Conservation (phyloP, 352 stramenopile species). For the Globisporangium emineosum region DNA sequence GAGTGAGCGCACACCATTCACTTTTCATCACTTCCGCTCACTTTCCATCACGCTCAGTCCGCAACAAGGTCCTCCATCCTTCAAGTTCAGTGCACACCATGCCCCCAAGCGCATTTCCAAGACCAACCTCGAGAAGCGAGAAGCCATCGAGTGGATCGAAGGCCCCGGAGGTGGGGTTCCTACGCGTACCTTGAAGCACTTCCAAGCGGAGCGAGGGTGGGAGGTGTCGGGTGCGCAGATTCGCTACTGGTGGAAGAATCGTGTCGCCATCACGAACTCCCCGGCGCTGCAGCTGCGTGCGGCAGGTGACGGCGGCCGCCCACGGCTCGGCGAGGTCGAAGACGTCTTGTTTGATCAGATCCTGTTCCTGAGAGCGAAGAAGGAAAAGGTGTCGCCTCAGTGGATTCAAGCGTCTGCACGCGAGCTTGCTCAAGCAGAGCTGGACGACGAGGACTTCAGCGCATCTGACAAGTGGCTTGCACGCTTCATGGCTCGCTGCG, state of each 20-base stretch:
- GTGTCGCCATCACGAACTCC: conserved; percentile 11
- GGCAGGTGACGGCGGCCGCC: neutral
- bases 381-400: conserved; percentile 14
- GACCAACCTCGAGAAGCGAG: conserved; percentile 16
- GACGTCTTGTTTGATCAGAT: conserved; percentile 20
- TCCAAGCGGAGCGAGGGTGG: conserved; percentile 14
- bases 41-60: conserved; percentile 5
- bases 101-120: conserved; percentile 8
- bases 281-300: conserved; percentile 1
- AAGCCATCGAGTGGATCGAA: conserved; percentile 20
- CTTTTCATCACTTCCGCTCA: neutral
- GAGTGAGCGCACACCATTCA: no score
- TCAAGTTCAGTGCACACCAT: conserved; percentile 8
- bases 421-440: conserved; percentile 4
- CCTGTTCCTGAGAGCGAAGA: conserved; percentile 11
- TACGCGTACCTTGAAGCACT: conserved; percentile 16
- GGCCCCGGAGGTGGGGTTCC: conserved; percentile 11
- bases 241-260: conserved; percentile 20
- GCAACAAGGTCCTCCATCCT: neutral
- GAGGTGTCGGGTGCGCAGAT: conserved; percentile 20
- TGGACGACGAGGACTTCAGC: conserved; percentile 15
- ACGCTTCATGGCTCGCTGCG: conserved; percentile 25
- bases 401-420: conserved; percentile 13
- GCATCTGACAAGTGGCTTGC: conserved; percentile 26
- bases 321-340: conserved; percentile 11